These are phyloP conservation scores for Vigna nakashimae DNA, from an alignment of 306 rosid genomes.

Conservation along the genomic window DNA sequence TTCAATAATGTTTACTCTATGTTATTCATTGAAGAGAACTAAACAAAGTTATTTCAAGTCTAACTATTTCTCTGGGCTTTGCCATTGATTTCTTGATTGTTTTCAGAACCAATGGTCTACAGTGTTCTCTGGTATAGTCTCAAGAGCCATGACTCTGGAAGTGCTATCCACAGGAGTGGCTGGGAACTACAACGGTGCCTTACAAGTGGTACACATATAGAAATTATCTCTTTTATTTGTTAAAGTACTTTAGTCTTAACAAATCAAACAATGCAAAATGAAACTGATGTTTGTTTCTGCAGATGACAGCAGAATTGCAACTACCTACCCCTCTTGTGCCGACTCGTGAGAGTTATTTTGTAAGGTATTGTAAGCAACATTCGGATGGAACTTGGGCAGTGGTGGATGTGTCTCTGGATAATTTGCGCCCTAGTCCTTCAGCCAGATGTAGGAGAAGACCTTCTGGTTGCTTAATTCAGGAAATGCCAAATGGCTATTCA, in stretches of 20 bases:
- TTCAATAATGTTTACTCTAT: not conserved
- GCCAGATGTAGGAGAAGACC: slow-evolving; percentile 84
- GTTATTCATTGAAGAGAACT: too few relatives aligned
- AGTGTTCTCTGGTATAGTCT: slow-evolving; percentile 85
- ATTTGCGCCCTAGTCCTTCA: slow-evolving; percentile 68
- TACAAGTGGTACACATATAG: slow-evolving; percentile 80
- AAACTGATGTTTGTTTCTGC: slow-evolving; percentile 21
- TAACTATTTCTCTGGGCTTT: not conserved
- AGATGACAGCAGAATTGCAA: slow-evolving; percentile 97
- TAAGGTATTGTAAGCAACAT: slow-evolving; percentile 90
- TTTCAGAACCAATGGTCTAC: slow-evolving; percentile 87
- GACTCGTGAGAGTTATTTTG: slow-evolving; percentile 88
- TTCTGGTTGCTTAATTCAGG: slow-evolving; percentile 95
- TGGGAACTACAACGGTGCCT: slow-evolving; percentile 95
- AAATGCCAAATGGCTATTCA: slow-evolving; percentile 96
- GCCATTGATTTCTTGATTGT: not conserved
- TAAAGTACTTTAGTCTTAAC: not conserved
- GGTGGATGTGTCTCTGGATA: slow-evolving; percentile 91
- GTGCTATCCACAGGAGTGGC: slow-evolving; percentile 95
- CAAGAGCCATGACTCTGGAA: slow-evolving; percentile 91
- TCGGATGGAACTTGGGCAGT: slow-evolving; percentile 92
- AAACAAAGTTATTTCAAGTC: not conserved
- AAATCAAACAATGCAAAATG: not conserved
- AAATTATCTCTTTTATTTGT: not conserved
- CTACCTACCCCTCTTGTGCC: slow-evolving; percentile 96